A percentile compares a stretch with the other conserved stretches of the same genome.
phyloP scores from a whole-genome alignment of 495 filamentous ascomycete genomes.

The Bacidia rubella region DNA sequence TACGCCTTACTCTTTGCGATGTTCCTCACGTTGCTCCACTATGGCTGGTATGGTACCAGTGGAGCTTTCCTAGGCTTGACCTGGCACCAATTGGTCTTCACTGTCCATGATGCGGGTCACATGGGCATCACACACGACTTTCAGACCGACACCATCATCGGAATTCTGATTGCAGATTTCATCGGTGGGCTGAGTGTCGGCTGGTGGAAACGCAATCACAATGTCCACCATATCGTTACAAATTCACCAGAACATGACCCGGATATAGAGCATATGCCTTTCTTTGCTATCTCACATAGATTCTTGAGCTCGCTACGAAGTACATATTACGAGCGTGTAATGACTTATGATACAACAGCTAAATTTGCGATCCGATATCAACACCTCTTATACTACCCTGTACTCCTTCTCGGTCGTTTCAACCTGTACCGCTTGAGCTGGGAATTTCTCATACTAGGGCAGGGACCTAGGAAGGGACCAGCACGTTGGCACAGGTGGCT shows the following conservation, averaged over 20 bases:
- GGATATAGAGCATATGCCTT: constrained; percentile 92
- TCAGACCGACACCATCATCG: constrained; percentile 66
- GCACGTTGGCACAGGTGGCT: constrained; percentile 86
- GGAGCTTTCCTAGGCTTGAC: constrained; percentile 69
- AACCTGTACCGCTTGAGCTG: constrained; percentile 81
- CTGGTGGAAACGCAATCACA: constrained; percentile 97
- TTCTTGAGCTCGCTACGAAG: constrained; percentile 66
- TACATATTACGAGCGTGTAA: constrained; percentile 77
- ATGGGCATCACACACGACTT: constrained; percentile 94
- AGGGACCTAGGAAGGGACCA: constrained; percentile 65
- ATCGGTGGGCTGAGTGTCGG: constrained; percentile 80
- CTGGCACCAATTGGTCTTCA: constrained; percentile 95
- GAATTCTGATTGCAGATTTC: constrained; percentile 83
- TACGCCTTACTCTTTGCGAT: constrained; percentile 58
- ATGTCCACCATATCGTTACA: constrained; percentile 95
- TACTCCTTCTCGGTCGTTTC: constrained; percentile 76
- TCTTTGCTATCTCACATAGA: constrained; percentile 83
- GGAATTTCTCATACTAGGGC: constrained; percentile 61
- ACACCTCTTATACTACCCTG: constrained; percentile 74
- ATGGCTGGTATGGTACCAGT: constrained; percentile 61
- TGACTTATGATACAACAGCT: constrained; percentile 70
- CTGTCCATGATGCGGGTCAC: constrained; percentile 91
- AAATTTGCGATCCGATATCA: constrained; percentile 62
- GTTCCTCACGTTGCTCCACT: constrained; percentile 49
- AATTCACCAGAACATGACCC: constrained; percentile 96